These are phyloP conservation scores for Digitaria exilis DNA, from an alignment of 202 grass and related monocot genomes.

Conservation along the genomic window DNA sequence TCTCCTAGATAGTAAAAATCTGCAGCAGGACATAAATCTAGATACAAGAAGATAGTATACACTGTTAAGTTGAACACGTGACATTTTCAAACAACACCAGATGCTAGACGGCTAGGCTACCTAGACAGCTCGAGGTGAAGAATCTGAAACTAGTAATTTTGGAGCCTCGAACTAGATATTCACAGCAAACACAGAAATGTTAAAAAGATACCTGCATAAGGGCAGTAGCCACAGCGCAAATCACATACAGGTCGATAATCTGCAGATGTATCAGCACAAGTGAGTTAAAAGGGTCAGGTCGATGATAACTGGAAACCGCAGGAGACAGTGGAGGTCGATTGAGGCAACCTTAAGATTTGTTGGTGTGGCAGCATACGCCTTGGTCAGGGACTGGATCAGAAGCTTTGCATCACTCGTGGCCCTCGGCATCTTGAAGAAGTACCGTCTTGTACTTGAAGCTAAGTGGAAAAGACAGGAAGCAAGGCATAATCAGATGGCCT, in stretches of 20 bases:
- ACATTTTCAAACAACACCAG: background rate
- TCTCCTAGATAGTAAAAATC: too few species aligned
- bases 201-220: conserved; percentile 60
- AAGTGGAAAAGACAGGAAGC: too few species aligned
- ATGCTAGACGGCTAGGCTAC: background rate
- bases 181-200: background rate
- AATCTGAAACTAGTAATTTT: background rate
- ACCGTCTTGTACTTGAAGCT: too few species aligned
- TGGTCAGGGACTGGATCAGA: too few species aligned
- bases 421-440: too few species aligned
- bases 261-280: conserved; percentile 34
- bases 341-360: conserved; percentile 65
- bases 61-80: too few species aligned
- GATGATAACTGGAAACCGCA: background rate
- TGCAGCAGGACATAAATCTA: too few species aligned
- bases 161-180: background rate
- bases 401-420: too few species aligned
- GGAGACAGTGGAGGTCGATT: background rate
- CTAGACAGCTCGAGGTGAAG: too few species aligned
- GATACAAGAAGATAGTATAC: too few species aligned
- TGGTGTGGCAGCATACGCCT: conserved; percentile 77
- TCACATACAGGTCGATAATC: conserved; percentile 89
- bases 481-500: too few species aligned
- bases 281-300: background rate
- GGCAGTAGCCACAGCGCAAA: conserved; percentile 71